These are phyloP conservation scores for Daucus carota DNA, from an alignment of 129 eudicot species.

Conservation along the genomic window DH1_v3.0 NC_030384.2:47878001-47878500, in stretches of 20 bases:
- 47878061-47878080: conserved; percentile 22
- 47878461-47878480: conserved; percentile 14
- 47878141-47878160: conserved; percentile 42
- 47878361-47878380: conserved; percentile 46
- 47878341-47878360: conserved; percentile 44
- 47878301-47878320: conserved; percentile 14
- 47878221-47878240: no score
- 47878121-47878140: conserved; percentile 23
- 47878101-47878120: conserved; percentile 52
- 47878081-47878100: conserved; percentile 38
- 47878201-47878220: neutral
- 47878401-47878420: conserved; percentile 36
- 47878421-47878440: neutral
- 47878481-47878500: neutral
- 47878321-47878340: conserved; percentile 14
- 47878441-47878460: conserved; percentile 15
- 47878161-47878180: neutral
- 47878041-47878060: conserved; percentile 40
- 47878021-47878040: conserved; percentile 34
- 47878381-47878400: conserved; percentile 32
- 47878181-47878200: neutral
- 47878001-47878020: conserved; percentile 32
- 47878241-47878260: no score
- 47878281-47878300: conserved; percentile 28
- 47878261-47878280: conserved; percentile 42